Evolutionary conservation across 352 stramenopile genomes (phyloP), one percentile per base, ranked within the genome.

Genomic region (Aphanomyces euteiches): DNA sequence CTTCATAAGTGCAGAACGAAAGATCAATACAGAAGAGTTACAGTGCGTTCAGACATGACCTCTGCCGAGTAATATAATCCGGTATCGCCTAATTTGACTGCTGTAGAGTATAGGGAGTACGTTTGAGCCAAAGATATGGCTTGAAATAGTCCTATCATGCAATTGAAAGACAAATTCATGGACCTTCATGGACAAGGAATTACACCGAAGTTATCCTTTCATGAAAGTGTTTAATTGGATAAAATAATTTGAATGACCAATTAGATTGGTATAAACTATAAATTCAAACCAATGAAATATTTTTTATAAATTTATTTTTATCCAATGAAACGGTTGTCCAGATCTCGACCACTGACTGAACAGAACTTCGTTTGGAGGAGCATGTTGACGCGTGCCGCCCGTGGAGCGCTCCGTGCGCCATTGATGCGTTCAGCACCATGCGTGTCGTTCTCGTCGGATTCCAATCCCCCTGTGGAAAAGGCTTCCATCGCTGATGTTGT

Each of bases 401-500:
- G 48, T 21, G 48, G 17, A 17, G 54, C 64, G 40, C 47, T 47
- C 37, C 64, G 43, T 21, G 39, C 39, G 19, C 64, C 36, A 12
- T 50, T 61, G 45, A 54, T 50, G 19, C 64, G 64, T 36, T 19
- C 64, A 13, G 45, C 47, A n/a, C n/a, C 8, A 10, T 47, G 6
- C 15, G 47, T 38, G 47, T 63, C 48, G 43, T 70, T 47, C 54
- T 63, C 64, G 64, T 43, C 47, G 38, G 64, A 60, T 37, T n/a
- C 38, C 13, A 41, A 67, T 34, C 34, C 43, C 40, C 39, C 47
- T 10, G 28, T 70, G 59, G 72, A 81, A 21, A 89, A 89, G 75
- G 79, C 86, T 36, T 84, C 80, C 66, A 86, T 78, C 79, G 79
- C 72, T 63, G 84, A 91, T 66, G 74, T 94, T 58, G 67, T 94